phyloP scores from a whole-genome alignment of 495 filamentous ascomycete genomes.

The Letharia columbiana region DNA sequence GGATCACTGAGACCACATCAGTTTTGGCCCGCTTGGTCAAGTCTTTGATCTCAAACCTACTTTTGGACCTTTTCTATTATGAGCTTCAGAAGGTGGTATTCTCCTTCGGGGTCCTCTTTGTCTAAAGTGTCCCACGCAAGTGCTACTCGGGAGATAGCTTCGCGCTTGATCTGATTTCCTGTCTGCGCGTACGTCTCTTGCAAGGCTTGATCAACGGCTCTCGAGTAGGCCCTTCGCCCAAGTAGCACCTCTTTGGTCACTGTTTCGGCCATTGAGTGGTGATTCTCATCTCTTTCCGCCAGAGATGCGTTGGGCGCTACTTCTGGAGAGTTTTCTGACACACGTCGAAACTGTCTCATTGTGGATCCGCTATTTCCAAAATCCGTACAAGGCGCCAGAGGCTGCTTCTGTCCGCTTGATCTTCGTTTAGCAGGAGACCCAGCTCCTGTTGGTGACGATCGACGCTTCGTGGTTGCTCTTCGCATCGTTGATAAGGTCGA shows the following conservation, averaged over 20 bases:
- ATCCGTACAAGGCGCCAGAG: slow-evolving; percentile 72
- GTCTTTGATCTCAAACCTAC: slow-evolving; percentile 27
- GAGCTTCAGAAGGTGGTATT: slow-evolving; percentile 69
- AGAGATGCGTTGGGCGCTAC: slow-evolving; percentile 31
- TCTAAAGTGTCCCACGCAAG: slow-evolving; percentile 80
- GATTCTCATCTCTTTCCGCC: slow-evolving; percentile 40
- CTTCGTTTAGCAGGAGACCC: slow-evolving; percentile 41
- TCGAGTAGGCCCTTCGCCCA: slow-evolving; percentile 69
- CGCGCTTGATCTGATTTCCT: slow-evolving; percentile 61
- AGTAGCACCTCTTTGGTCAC: slow-evolving; percentile 72
- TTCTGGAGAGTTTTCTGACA: slow-evolving; percentile 56
- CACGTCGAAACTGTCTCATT: slow-evolving; percentile 79
- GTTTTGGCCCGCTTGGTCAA: not conserved
- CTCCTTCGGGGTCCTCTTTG: slow-evolving; percentile 80
- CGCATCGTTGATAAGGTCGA: slow-evolving; percentile 41
- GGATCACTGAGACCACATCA: slow-evolving; percentile 36
- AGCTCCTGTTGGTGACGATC: slow-evolving; percentile 27
- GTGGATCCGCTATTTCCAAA: slow-evolving; percentile 89
- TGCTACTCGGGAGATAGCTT: slow-evolving; percentile 69
- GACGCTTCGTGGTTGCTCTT: slow-evolving; percentile 45
- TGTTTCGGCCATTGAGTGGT: slow-evolving; percentile 32
- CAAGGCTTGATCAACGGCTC: slow-evolving; percentile 68
- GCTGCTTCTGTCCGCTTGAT: slow-evolving; percentile 56
- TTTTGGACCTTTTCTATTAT: slow-evolving; percentile 53
- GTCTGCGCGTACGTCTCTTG: slow-evolving; percentile 78